Base-by-base conservation (phyloP, 768 basidiomycete genomes). In the Lepiota subincarnata region DNA sequence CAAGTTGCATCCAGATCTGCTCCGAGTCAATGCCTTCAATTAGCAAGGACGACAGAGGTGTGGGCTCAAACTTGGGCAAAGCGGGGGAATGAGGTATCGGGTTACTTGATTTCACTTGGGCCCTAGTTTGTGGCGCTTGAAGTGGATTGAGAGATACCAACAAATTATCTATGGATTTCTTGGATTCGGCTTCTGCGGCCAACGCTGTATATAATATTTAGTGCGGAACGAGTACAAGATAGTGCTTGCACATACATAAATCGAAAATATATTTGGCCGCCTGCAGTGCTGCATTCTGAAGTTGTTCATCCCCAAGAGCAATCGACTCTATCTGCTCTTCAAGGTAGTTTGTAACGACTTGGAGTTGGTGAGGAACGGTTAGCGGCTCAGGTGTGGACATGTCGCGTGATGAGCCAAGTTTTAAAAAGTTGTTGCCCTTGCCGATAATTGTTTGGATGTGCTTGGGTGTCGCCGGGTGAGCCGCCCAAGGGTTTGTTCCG, bases 1-100 rank as follows among this genome's bases (percentile, higher is more conserved):
- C 96, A 50, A 98, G 68, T 70, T 99, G 96, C 37, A 86, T 86
- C 96, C 96, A 99, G 22, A 98, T 74, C 66, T 96, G 94, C 53
- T 91, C 89, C 19, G 82, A 78, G 59, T 84, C 87, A 82, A 97
- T 86, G 14, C 79, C 86, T 18, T 92, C 82, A 11, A 85, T 73
- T 55, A 84, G 89, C 16, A 99, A 78, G 34, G 80, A 80, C 6
- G 82, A 73, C 2, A 98, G 68, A 5, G 94, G 94, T 0, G 96
- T 97, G 20, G 71, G 71, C 47, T 73, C 64, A 46, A 84, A 73
- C 10, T 67, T 50, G 3, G 64, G 34, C 55, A 60, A 18, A 66
- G 67, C 13, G 64, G 62, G n/a, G 74, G 58, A 50, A 64, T 64
- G 19, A 65, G 65, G 55, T 66, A 69, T 36, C 70, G 72, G 68